A percentile compares a stretch with the other conserved stretches of the same genome.
These are phyloP conservation scores for Russula sp. DNA, from an alignment of 768 basidiomycete genomes.

Conservation along the genomic window DNA sequence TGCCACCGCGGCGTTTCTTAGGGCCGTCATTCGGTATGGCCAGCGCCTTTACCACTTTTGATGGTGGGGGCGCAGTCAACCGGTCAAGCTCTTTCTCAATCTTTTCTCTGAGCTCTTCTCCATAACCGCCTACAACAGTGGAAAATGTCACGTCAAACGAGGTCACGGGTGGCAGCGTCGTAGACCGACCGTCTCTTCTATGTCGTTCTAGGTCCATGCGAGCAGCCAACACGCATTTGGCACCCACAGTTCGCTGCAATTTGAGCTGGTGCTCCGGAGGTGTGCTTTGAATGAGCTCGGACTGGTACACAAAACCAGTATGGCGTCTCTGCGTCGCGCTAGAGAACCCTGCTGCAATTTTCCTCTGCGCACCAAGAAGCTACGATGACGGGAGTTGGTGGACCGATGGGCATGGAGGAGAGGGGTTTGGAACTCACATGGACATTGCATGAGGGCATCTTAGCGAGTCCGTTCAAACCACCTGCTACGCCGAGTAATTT, in stretches of 20 bases:
- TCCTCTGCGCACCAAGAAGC: slow-evolving; percentile 92
- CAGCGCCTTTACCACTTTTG: slow-evolving; percentile 88
- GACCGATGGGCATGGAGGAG: not conserved
- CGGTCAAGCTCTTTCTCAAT: slow-evolving; percentile 92
- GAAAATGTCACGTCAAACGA: not conserved
- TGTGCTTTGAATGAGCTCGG: slow-evolving; percentile 77
- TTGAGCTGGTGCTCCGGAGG: slow-evolving; percentile 88
- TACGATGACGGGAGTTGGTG: slow-evolving; percentile 29
- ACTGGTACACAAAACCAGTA: slow-evolving; percentile 96
- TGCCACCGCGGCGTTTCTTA: slow-evolving; percentile 93
- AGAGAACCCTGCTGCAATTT: slow-evolving; percentile 90
- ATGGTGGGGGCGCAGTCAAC: slow-evolving; percentile 88
- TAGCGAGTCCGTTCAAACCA: slow-evolving; percentile 81
- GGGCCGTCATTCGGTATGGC: slow-evolving; percentile 93
- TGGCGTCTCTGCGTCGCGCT: slow-evolving; percentile 81
- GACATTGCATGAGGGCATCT: slow-evolving; percentile 94
- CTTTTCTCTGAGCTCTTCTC: slow-evolving; percentile 72
- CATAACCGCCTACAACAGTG: slow-evolving; percentile 57
- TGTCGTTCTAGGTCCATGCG: slow-evolving; percentile 91
- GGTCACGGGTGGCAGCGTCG: not conserved
- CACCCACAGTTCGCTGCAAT: slow-evolving; percentile 88
- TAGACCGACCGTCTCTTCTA: slow-evolving; percentile 64
- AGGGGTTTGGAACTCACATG: slow-evolving; percentile 51
- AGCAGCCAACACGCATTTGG: slow-evolving; percentile 85
- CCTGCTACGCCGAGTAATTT: slow-evolving; percentile 97